Conservation (phyloP, 2,329 filamentous ascomycete species). For the Colletotrichum karsti region DNA sequence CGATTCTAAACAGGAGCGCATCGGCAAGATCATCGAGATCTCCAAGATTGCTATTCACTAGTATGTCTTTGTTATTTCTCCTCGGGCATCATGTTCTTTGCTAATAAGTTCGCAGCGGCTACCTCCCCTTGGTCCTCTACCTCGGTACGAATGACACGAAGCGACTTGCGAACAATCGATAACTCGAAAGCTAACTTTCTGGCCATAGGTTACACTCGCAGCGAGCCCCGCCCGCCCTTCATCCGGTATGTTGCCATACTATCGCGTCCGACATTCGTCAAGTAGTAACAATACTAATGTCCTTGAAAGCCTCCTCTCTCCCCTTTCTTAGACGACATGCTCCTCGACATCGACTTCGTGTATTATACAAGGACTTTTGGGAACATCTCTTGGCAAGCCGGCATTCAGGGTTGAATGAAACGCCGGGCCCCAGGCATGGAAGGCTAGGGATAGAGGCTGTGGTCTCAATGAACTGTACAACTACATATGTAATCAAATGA, state of each 20-base stretch:
- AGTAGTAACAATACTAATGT: no score
- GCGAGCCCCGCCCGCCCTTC: constrained; percentile 84
- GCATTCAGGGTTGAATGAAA: neutral
- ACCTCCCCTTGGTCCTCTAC: constrained; percentile 95
- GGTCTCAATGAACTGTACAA: constrained; percentile 23
- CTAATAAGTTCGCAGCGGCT: constrained; percentile 73
- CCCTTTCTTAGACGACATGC: constrained; percentile 60
- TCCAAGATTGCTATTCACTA: constrained; percentile 96
- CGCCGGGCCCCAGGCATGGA: neutral
- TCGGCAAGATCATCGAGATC: constrained; percentile 94
- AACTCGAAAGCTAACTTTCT: constrained; percentile 34
- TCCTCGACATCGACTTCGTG: constrained; percentile 18
- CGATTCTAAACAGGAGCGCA: constrained; percentile 78
- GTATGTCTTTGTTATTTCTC: constrained; percentile 58
- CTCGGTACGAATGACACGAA: constrained; percentile 70
- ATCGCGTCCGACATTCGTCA: no score
- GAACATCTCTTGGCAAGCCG: neutral
- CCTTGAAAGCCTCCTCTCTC: constrained; percentile 65
- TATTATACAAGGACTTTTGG: constrained; percentile 23
- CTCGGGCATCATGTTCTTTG: neutral
- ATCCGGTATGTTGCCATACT: constrained; percentile 60
- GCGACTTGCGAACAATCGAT: neutral
- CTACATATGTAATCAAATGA: constrained; percentile 30
- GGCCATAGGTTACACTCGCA: constrained; percentile 84
- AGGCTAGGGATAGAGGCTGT: neutral